phyloP scores from a whole-genome alignment of 2,329 filamentous ascomycete genomes.

The Neofusicoccum parvum region DNA sequence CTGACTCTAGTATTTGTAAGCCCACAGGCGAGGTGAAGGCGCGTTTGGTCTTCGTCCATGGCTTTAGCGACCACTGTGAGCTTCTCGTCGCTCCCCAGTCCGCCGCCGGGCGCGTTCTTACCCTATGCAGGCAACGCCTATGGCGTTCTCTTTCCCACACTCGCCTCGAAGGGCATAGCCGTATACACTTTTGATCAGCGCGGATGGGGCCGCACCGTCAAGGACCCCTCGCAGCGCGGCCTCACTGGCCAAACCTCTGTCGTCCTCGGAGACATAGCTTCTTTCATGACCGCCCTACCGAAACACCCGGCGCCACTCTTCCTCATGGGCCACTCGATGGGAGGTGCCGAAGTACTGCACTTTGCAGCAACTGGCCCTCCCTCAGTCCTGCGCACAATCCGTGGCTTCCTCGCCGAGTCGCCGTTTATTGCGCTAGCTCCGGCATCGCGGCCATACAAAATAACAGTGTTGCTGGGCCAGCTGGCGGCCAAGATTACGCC shows the following conservation, averaged over 20 bases:
- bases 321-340: conserved; percentile 90
- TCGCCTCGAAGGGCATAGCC: conserved; percentile 73
- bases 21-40: conserved; percentile 63
- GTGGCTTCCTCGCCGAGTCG: conserved; percentile 75
- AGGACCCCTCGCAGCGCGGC: conserved; percentile 64
- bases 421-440: conserved; percentile 77
- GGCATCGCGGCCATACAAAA: conserved; percentile 61
- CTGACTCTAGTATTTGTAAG: conserved; percentile 39
- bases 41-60: conserved; percentile 81
- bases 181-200: conserved; percentile 80
- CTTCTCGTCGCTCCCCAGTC: not conserved
- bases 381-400: conserved; percentile 61
- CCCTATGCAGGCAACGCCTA: conserved; percentile 66
- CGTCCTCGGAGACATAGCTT: conserved; percentile 77
- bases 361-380: conserved; percentile 52
- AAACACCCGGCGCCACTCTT: conserved; percentile 63
- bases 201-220: conserved; percentile 81
- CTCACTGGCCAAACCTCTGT: conserved; percentile 71
- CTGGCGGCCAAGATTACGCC: conserved; percentile 71
- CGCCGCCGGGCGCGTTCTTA: not conserved
- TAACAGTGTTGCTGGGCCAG: conserved; percentile 68
- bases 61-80: conserved; percentile 79
- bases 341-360: conserved; percentile 74
- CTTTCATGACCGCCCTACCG: conserved; percentile 67
- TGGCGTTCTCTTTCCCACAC: conserved; percentile 69